phyloP scores from a whole-genome alignment of 2,329 filamentous ascomycete species.

The Moelleriella libera region DNA sequence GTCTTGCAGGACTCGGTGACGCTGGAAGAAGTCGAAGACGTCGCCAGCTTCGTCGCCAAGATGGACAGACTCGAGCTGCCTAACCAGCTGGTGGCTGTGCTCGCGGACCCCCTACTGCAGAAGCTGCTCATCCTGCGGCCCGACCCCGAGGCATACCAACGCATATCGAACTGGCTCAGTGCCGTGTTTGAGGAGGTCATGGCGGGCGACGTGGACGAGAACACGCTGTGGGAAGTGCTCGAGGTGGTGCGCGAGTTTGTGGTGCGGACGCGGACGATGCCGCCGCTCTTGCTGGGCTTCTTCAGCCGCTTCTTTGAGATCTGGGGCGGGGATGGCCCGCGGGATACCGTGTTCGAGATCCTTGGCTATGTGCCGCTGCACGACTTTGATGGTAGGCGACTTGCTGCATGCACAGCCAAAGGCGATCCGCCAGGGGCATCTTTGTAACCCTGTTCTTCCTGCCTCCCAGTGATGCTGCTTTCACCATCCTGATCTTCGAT shows the following conservation, averaged over 20 bases:
- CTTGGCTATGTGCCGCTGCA: constrained; percentile 39
- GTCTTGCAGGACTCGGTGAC: constrained; percentile 43
- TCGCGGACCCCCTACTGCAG: constrained; percentile 64
- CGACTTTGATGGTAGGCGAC: constrained; percentile 36
- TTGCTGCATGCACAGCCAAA: too few species aligned
- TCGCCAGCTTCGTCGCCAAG: constrained; percentile 53
- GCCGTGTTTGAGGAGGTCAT: constrained; percentile 41
- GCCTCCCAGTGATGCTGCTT: background rate
- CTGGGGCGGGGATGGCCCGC: constrained; percentile 49
- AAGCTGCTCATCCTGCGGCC: constrained; percentile 58
- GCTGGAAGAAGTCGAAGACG: constrained; percentile 65
- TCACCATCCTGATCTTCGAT: background rate
- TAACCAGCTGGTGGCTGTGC: constrained; percentile 64
- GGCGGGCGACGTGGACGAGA: constrained; percentile 33
- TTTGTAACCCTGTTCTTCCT: too few species aligned
- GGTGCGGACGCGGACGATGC: constrained; percentile 36
- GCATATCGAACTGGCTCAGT: constrained; percentile 45
- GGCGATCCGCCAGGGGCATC: background rate
- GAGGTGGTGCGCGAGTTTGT: constrained; percentile 42
- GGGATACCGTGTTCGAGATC: constrained; percentile 40
- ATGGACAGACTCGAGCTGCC: constrained; percentile 70
- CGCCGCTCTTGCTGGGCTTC: constrained; percentile 33
- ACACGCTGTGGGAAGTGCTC: constrained; percentile 38
- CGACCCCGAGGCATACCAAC: constrained; percentile 31
- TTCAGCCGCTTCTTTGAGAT: constrained; percentile 36